Base-by-base conservation (phyloP, 2,329 filamentous ascomycete species). In the Ophiostoma triangulosporum region DNA sequence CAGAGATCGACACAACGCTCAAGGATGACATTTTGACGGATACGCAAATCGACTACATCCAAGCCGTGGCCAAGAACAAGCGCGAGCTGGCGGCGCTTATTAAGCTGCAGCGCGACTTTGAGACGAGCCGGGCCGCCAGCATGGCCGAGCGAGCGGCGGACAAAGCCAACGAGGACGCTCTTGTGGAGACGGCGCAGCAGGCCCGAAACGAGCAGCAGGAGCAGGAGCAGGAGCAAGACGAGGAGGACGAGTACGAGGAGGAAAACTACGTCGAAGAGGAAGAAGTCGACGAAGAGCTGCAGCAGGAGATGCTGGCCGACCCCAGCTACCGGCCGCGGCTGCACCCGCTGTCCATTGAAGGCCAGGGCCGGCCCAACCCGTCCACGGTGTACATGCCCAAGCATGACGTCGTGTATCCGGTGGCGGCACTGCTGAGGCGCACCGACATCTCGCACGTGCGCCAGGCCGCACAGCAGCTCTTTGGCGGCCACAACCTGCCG, bases 401-500 rank as follows among this genome's bases (percentile, higher is more conserved):
- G 58, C 70, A 74, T n/a, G 73, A 78, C 3, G 75, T 96, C 38
- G 75, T 86, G 8, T 70, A 76, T 3, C 89, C 89, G 0, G 81
- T 95, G 17, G 74, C 78, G 2, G 68, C 77, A 4, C 73, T 95
- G 2, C 73, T 97, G 2, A 73, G 74, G 14, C 73, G 83, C 53
- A 78, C 81, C 52, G 78, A 88, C 54, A 78, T 82, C 43, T 84
- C 81, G 54, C 93, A 98, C 64, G 72, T 97, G 31, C 74, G 75
- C 32, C 76, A 84, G 54, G 76, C 84, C 1, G 86, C 90, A 0
- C 80, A 87, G 59, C 77, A 74, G 43, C 74, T 80, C 1, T 91
- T 95, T 64, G 91, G 90, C 43, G 91, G 91, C 0, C 68, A 69
- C 3, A 80, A 82, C 0, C 71, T 97, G 15, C 90, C 90, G 3